Percentiles rank a stretch among this genome's conserved stretches.
phyloP scores from a whole-genome alignment of 352 stramenopile species.

The Achlya hypogyna region DNA sequence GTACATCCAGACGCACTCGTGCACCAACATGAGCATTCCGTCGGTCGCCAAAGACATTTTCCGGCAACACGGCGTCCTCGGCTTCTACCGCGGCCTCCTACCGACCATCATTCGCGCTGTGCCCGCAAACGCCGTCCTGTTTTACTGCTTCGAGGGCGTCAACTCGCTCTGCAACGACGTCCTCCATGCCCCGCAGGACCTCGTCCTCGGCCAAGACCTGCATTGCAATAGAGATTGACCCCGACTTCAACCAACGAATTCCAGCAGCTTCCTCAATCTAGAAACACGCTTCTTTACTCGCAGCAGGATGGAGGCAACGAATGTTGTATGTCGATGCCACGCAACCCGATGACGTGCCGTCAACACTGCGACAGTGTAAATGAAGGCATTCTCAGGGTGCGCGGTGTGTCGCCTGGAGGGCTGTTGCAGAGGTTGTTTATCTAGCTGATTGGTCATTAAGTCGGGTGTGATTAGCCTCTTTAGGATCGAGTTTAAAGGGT shows the following conservation, averaged over 20 bases:
- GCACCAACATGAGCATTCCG: conserved; percentile 24
- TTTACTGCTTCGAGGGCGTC: conserved; percentile 21
- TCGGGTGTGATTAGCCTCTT: not conserved
- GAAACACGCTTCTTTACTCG: too few species aligned
- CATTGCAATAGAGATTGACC: not conserved
- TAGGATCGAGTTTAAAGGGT: not conserved
- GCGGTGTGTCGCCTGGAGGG: too few species aligned
- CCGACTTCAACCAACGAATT: not conserved
- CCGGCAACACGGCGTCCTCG: conserved; percentile 25
- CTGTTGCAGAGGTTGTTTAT: too few species aligned
- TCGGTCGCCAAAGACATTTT: conserved; percentile 26
- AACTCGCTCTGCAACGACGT: not conserved
- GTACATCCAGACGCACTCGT: conserved; percentile 30
- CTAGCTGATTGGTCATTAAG: too few species aligned
- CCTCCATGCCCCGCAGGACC: not conserved
- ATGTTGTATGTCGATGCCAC: too few species aligned
- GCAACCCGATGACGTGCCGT: too few species aligned
- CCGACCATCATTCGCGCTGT: conserved; percentile 31
- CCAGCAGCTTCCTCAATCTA: not conserved
- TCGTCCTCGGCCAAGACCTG: not conserved
- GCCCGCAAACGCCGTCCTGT: conserved; percentile 36
- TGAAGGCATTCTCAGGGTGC: too few species aligned
- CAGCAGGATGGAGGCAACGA: too few species aligned
- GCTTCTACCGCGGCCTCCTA: conserved; percentile 34
- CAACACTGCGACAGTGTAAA: too few species aligned